Evolutionary conservation across 768 basidiomycete genomes (phyloP), one percentile per base, ranked within the genome.

Genomic region (Amanita rubescens): DNA sequence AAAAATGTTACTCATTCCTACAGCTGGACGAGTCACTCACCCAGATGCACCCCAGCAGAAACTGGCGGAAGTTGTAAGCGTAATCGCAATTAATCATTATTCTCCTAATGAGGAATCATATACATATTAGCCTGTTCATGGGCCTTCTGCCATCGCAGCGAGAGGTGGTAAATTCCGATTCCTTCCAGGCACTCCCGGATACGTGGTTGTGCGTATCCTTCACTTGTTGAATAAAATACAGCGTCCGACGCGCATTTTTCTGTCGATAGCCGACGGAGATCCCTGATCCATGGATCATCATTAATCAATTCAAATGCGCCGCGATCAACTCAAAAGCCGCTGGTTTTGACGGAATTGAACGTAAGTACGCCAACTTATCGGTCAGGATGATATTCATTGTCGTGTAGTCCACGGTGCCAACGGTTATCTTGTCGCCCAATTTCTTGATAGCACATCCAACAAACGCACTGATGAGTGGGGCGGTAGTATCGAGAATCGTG

Each of bases 401-500:
- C 22, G 19, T 46, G 1, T 37, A 76, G 64, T 81, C 59, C 72
- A 73, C 46, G 69, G 70, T 14, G 74, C 74, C 9, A 70, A 69
- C 50, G 76, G 76, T 0, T 76, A 75, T 54, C 62, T 78, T 8
- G 50, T 74, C 32, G 65, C 74, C 52, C 78, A 82, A 55, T 81
- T 82, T 69, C 63, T 79, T 15, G 76, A 81, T 54, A 65, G 60
- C 45, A 69, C 62, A 1, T 63, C 74, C 19, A 82, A 83, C 65
- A 59, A 70, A 34, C 74, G 81, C 17, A 78, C 74, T 14, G 82
- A 82, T 65, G 62, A 73, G 50, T 87, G 78, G 70, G 84, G 84
- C 9, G 84, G 83, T 4, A 75, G 73, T 35, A 55, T 76, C 38
- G 78, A 81, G 64, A 81, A 81, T 62, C 74, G 83, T n/a, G 62